Percentiles rank a stretch among this genome's conserved stretches.
These are phyloP conservation scores for Lagenidium sp. DNA, from an alignment of 352 stramenopile species.

Conservation along the genomic window DNA sequence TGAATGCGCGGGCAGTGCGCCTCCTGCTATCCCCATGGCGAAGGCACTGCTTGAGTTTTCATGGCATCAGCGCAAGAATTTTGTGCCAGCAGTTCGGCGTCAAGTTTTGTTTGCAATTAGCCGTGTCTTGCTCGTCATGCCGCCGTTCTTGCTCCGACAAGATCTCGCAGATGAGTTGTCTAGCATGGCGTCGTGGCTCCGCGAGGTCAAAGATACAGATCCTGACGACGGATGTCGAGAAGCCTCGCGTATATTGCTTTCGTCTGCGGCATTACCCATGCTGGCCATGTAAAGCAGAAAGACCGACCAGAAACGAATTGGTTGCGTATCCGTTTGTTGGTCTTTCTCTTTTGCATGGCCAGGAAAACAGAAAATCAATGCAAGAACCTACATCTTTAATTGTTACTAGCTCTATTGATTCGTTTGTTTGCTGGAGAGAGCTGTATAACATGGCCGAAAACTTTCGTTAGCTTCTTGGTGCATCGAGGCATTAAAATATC, in stretches of 20 bases:
- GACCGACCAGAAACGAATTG: too few relatives aligned
- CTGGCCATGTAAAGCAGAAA: constrained; percentile 23
- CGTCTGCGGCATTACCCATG: constrained; percentile 24
- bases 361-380: not conserved
- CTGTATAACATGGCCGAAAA: too few relatives aligned
- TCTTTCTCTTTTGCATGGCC: not conserved
- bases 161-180: constrained; percentile 37
- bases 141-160: constrained; percentile 40
- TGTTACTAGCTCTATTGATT: not conserved
- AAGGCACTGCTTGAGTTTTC: constrained; percentile 65
- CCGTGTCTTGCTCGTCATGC: constrained; percentile 52
- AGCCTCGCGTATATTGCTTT: constrained; percentile 40
- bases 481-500: too few relatives aligned
- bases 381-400: not conserved
- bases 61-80: constrained; percentile 38
- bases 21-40: constrained; percentile 51
- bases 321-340: not conserved
- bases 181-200: constrained; percentile 45
- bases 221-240: constrained; percentile 64
- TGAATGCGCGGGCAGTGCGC: constrained; percentile 50
- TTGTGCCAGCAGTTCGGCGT: constrained; percentile 42
- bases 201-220: constrained; percentile 29
- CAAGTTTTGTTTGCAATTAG: constrained; percentile 71
- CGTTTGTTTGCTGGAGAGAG: not conserved
- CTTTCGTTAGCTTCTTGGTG: too few relatives aligned